phyloP scores from a whole-genome alignment of 208 protist species.

The Phytomonas sp. region DNA sequence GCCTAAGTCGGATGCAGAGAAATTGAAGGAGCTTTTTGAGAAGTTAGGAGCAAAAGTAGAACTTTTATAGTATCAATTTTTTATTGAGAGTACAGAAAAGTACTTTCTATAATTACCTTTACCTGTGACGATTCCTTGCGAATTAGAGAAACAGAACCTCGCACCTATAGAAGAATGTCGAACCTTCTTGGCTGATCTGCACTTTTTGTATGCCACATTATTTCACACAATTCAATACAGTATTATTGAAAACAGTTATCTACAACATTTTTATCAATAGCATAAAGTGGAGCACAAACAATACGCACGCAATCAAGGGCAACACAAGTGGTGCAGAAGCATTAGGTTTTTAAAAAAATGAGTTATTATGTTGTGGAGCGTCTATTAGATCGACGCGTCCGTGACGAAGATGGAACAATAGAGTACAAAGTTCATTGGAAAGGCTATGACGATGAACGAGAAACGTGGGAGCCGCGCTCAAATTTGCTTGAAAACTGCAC shows the following conservation, averaged over 20 bases:
- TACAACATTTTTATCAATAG: background rate
- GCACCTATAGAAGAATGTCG: background rate
- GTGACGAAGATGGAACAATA: conserved; percentile 34
- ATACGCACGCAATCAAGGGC: conserved; percentile 1
- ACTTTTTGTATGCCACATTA: conserved; percentile 2
- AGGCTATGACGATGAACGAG: conserved; percentile 14
- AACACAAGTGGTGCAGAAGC: background rate
- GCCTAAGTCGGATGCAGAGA: conserved; percentile 80
- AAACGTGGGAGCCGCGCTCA: conserved; percentile 59
- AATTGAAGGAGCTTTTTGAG: conserved; percentile 83
- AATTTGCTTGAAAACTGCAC: conserved; percentile 28
- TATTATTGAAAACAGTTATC: background rate
- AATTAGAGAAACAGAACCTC: background rate
- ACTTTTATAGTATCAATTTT: conserved; percentile 47
- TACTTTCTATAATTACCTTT: conserved; percentile 2
- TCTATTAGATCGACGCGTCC: conserved; percentile 34
- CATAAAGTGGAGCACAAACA: background rate
- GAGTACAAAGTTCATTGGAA: conserved; percentile 57
- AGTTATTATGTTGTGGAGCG: conserved; percentile 32
- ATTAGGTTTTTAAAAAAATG: conserved; percentile 8
- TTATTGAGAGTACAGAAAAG: conserved; percentile 4
- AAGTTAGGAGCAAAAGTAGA: conserved; percentile 86
- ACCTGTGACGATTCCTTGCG: background rate
- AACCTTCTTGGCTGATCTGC: background rate
- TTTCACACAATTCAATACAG: background rate